Evolutionary conservation across 2,329 filamentous ascomycete genomes (phyloP).

Genomic region (Fusarium algeriense): DNA sequence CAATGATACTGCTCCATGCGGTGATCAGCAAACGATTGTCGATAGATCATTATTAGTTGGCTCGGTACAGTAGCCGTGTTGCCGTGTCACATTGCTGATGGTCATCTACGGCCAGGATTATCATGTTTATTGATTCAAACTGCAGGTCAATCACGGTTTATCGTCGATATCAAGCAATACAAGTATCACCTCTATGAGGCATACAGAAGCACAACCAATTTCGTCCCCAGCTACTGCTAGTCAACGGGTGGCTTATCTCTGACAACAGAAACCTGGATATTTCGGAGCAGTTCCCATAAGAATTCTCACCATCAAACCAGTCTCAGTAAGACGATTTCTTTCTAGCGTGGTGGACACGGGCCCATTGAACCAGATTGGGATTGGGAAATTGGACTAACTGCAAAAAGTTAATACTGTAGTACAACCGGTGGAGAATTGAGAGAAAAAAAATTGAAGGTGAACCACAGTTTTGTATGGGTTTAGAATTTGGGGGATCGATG

Average conservation of each 20-base stretch:
- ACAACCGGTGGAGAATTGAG: constrained; percentile 3
- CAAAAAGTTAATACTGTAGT: constrained; percentile 14
- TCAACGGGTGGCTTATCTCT: constrained; percentile 39
- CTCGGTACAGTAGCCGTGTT: constrained; percentile 1
- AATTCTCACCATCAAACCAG: constrained; percentile 7
- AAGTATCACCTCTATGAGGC: neutral
- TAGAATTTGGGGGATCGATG: constrained; percentile 21
- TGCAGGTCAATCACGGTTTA: constrained; percentile 9
- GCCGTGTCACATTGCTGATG: neutral
- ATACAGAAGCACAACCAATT: neutral
- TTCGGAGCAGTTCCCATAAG: neutral
- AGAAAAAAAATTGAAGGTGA: constrained; percentile 19
- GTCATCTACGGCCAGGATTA: neutral
- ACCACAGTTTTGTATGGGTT: constrained; percentile 1
- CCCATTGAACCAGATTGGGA: constrained; percentile 16
- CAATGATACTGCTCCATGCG: neutral
- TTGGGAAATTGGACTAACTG: constrained; percentile 15
- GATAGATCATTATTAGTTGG: constrained; percentile 17
- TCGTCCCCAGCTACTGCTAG: constrained; percentile 17
- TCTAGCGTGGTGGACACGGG: constrained; percentile 19
- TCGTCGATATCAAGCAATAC: neutral
- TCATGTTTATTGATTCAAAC: neutral
- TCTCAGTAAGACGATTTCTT: constrained; percentile 2
- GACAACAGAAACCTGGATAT: constrained; percentile 3
- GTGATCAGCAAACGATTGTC: constrained; percentile 19